These are phyloP conservation scores for Syzygium aromaticum DNA, from an alignment of 345 rosid genomes.

Conservation along the genomic window DNA sequence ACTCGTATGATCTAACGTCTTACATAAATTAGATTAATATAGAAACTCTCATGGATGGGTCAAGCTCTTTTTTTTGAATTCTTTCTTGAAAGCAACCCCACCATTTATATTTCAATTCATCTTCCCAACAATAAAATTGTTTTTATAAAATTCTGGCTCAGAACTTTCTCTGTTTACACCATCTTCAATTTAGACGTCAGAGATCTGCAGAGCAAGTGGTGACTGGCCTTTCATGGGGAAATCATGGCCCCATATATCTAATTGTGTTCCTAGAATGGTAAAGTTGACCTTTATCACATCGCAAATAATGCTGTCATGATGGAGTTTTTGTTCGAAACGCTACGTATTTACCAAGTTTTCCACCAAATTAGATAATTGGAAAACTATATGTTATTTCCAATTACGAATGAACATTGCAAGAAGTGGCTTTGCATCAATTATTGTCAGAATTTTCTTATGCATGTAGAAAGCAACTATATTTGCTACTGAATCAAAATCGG, in stretches of 20 bases:
- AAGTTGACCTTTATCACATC: not conserved
- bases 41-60: not conserved
- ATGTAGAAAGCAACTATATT: not conserved
- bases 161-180: not conserved
- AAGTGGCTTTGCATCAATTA: not conserved
- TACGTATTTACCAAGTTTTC: not conserved
- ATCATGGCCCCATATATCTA: not conserved
- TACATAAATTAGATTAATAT: not conserved
- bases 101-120: not conserved
- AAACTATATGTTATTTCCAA: not conserved
- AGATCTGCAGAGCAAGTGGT: not conserved
- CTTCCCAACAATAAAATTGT: not conserved
- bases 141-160: not conserved
- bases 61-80: not conserved
- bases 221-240: not conserved
- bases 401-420: not conserved
- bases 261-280: not conserved
- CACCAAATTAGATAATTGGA: not conserved
- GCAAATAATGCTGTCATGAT: not conserved
- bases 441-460: not conserved
- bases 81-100: not conserved
- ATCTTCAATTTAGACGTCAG: not conserved
- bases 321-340: not conserved
- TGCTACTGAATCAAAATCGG: not conserved
- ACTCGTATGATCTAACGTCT: not conserved